These are phyloP conservation scores for Phytophthora melonis DNA, from an alignment of 352 stramenopile genomes.

Conservation along the genomic window DNA sequence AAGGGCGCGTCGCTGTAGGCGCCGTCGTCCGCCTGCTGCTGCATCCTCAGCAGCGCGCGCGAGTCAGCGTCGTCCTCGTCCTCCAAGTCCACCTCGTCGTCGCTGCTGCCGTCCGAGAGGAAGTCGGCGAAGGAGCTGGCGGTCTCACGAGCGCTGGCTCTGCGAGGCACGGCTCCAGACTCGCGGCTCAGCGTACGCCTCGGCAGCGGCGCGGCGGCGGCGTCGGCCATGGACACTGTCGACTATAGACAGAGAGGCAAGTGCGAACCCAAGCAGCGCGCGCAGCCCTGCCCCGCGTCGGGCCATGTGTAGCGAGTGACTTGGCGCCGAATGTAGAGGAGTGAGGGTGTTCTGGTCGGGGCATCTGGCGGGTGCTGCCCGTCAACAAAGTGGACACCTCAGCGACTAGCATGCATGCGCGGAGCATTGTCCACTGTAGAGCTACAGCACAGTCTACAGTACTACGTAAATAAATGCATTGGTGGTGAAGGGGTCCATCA, in stretches of 20 bases:
- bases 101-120: slow-evolving; percentile 47
- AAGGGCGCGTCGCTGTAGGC: neutral
- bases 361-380: slow-evolving; percentile 21
- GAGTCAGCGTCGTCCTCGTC: neutral
- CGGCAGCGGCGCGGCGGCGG: slow-evolving; percentile 12
- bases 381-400: neutral
- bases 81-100: neutral
- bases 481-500: slow-evolving; percentile 40
- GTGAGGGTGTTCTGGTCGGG: slow-evolving; percentile 7
- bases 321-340: neutral
- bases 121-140: slow-evolving; percentile 49
- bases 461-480: neutral
- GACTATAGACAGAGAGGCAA: neutral
- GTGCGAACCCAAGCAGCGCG: neutral
- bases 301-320: neutral
- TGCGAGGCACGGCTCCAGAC: slow-evolving; percentile 3
- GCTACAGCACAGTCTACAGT: no score
- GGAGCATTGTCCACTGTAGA: neutral
- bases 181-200: slow-evolving; percentile 17
- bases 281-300: no score
- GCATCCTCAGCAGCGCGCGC: no score
- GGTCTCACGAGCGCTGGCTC: slow-evolving; percentile 7
- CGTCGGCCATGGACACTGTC: slow-evolving; percentile 18
- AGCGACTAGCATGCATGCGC: no score
- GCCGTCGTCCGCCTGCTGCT: neutral